phyloP scores from a whole-genome alignment of 441 rosid genomes.

The Gossypium trilobum region DNA sequence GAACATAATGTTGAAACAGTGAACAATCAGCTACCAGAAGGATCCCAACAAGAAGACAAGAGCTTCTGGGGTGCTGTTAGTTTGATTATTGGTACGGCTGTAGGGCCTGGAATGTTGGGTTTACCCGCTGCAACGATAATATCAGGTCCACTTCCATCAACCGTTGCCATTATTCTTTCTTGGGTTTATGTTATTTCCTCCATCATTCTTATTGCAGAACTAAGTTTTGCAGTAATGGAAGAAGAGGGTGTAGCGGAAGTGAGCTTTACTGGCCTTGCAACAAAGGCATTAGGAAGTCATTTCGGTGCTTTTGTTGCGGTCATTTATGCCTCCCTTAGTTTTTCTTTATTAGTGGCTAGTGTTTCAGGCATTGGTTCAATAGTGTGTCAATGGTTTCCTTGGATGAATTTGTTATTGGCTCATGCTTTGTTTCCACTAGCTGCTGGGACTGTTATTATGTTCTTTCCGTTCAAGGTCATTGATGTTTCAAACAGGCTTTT shows the following conservation, averaged over 20 bases:
- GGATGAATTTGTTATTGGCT: constrained; percentile 49
- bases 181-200: constrained; percentile 87
- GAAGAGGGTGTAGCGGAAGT: constrained; percentile 72
- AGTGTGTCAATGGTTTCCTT: constrained; percentile 66
- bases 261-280: constrained; percentile 75
- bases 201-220: constrained; percentile 77
- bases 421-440: constrained; percentile 54
- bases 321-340: constrained; percentile 72
- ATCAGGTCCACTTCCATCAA: constrained; percentile 74
- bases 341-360: constrained; percentile 74
- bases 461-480: constrained; percentile 57
- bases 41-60: constrained; percentile 22
- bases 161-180: constrained; percentile 48
- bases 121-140: constrained; percentile 73
- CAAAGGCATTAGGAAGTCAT: constrained; percentile 54
- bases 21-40: constrained; percentile 14
- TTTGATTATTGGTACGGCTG: constrained; percentile 84
- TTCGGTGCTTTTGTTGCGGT: constrained; percentile 70
- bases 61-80: constrained; percentile 88
- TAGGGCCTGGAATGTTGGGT: constrained; percentile 85
- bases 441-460: constrained; percentile 41
- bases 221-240: constrained; percentile 74
- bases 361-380: constrained; percentile 84
- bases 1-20: constrained; percentile 11
- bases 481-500: constrained; percentile 54